phyloP scores from a whole-genome alignment of 2,329 filamentous ascomycete species.

The Sporothrix dimorphospora region DNA sequence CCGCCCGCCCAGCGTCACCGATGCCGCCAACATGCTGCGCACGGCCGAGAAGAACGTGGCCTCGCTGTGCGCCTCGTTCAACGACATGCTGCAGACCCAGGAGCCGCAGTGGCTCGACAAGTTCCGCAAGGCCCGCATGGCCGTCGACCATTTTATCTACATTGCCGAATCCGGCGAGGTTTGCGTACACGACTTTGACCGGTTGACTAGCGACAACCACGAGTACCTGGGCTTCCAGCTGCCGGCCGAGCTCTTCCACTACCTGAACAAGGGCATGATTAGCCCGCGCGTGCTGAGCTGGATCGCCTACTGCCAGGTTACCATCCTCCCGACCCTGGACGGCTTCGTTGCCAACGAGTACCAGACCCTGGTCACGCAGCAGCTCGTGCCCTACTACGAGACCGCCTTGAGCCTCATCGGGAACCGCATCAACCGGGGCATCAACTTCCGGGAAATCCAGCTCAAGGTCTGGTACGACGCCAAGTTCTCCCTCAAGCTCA shows the following conservation, averaged over 20 bases:
- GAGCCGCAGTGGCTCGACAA: conserved; percentile 79
- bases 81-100: conserved; percentile 73
- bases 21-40: conserved; percentile 78
- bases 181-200: conserved; percentile 71
- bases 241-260: conserved; percentile 87
- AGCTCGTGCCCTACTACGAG: conserved; percentile 74
- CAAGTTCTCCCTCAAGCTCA: conserved; percentile 68
- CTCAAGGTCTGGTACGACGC: conserved; percentile 84
- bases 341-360: conserved; percentile 81
- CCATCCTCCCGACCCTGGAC: conserved; percentile 82
- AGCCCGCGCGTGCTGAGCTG: conserved; percentile 78
- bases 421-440: conserved; percentile 78
- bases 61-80: conserved; percentile 73
- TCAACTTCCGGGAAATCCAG: conserved; percentile 75
- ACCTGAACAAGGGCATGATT: conserved; percentile 81
- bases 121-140: conserved; percentile 83
- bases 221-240: conserved; percentile 89
- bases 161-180: conserved; percentile 78
- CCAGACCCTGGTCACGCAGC: conserved; percentile 72
- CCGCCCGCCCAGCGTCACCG: conserved; percentile 66
- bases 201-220: conserved; percentile 80
- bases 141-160: conserved; percentile 84
- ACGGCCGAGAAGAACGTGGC: conserved; percentile 70
- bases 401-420: conserved; percentile 78
- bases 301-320: conserved; percentile 77